Evolutionary conservation across 164 flowering plant species (phyloP), one percentile per base, ranked within the genome.

Genomic region (Piper longum): DNA sequence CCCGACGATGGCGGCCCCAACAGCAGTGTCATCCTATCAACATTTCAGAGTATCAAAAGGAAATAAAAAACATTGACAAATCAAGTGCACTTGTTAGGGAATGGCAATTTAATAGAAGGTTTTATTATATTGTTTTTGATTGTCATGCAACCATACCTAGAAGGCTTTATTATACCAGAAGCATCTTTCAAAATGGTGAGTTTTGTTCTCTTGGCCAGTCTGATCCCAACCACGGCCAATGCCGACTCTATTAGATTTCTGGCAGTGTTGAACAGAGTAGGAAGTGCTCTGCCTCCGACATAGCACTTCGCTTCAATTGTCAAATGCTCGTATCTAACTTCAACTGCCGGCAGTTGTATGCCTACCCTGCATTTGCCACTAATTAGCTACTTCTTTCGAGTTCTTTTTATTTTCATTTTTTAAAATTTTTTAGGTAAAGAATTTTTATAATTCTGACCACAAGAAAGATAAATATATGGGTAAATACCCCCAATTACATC

Each of bases 1-100:
- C 98, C 97, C 0, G 97, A 93, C 7, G 95, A 85, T 8, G 99
- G 99, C 71, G 99, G 99, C 3, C 99, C 99, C 69, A 93, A 65
- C 56, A 93, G 70, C 17, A 93, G 88, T 0, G 91, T 72, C 97
- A 93, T 90, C 76, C 97, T 89, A 68, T 62, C 39, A 4, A 19
- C 11, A 14, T 1, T 26, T 26, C 36, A 26, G 36, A 26, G 36
- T 26, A 26, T 26, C 36, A 26, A 2, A 68, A 48, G 41, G 1
- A 26, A 26, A 48, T 9, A 12, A 18, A 52, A 41, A 0, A 5
- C 18, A 51, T 6, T 56, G n/a, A 56, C 59, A 17, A 26, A 26
- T 26, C 36, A 26, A 26, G 36, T 26, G 36, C 36, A 26, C 1
- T 26, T 26, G 1, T 26, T 26, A 26, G 36, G 36, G 36, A 26